A percentile compares a stretch with the other conserved stretches of the same genome.
Conservation (phyloP, 2,329 filamentous ascomycete species). For the Thelonectria rubi region DNA sequence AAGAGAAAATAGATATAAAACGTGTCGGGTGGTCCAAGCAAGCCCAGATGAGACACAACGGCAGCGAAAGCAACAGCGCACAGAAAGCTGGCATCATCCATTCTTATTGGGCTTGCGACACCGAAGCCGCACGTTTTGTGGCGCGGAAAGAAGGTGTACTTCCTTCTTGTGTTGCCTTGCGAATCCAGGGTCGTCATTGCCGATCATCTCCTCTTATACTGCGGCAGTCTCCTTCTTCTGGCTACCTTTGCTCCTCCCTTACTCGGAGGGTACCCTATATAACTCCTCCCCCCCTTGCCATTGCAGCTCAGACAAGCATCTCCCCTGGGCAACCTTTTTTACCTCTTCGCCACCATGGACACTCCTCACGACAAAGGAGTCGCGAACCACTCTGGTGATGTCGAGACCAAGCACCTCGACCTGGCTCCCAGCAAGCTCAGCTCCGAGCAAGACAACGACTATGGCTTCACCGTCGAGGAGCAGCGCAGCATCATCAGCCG, state of each 20-base stretch:
- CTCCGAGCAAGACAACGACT: slow-evolving; percentile 43
- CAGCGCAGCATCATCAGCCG: slow-evolving; percentile 73
- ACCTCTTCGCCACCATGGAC: slow-evolving; percentile 34
- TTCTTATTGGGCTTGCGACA: background rate
- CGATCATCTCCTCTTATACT: slow-evolving; percentile 26
- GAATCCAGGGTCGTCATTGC: slow-evolving; percentile 17
- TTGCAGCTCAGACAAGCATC: background rate
- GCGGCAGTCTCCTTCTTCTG: slow-evolving; percentile 3
- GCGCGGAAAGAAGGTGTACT: slow-evolving; percentile 14
- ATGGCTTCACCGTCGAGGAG: slow-evolving; percentile 67
- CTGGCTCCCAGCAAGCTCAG: slow-evolving; percentile 35
- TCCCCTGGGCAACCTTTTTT: background rate
- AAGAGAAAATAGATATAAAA: slow-evolving; percentile 8
- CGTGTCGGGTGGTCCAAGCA: slow-evolving; percentile 8
- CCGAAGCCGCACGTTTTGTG: slow-evolving; percentile 8
- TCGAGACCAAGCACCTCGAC: slow-evolving; percentile 41
- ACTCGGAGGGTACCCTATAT: background rate
- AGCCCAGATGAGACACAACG: slow-evolving; percentile 4
- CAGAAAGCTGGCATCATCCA: slow-evolving; percentile 8
- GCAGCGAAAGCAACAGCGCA: background rate
- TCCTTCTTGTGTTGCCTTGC: slow-evolving; percentile 23
- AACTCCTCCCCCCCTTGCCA: background rate
- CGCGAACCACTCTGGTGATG: slow-evolving; percentile 34
- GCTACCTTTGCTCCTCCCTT: slow-evolving; percentile 20
- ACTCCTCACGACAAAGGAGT: slow-evolving; percentile 29